These are phyloP conservation scores for Pseudopithomyces chartarum DNA, from an alignment of 2,329 filamentous ascomycete genomes.

Conservation along the genomic window DNA sequence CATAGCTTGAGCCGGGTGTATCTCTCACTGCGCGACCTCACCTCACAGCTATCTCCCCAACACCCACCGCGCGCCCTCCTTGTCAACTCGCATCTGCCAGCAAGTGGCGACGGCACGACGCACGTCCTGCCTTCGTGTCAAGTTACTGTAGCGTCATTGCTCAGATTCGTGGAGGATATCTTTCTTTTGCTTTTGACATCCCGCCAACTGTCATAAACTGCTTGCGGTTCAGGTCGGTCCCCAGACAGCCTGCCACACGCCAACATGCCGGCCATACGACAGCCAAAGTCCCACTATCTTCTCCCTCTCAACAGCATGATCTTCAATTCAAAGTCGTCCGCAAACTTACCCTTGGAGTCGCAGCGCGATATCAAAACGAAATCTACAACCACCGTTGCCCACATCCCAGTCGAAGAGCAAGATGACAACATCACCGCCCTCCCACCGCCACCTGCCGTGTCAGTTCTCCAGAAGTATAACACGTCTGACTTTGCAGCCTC, in stretches of 20 bases:
- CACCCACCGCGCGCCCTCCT: background rate
- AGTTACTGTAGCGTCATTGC: no score
- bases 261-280: background rate
- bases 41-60: background rate
- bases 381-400: background rate
- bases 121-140: no score
- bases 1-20: background rate
- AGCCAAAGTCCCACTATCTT: constrained; percentile 7
- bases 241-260: background rate
- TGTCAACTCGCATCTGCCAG: background rate
- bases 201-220: no score
- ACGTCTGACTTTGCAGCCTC: background rate
- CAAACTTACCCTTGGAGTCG: constrained; percentile 2
- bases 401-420: background rate
- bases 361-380: constrained; percentile 5
- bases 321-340: constrained; percentile 8
- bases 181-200: background rate
- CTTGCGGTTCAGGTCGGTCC: background rate
- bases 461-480: background rate
- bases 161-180: no score
- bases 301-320: constrained; percentile 14
- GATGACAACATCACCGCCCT: constrained; percentile 21
- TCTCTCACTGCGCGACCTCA: background rate
- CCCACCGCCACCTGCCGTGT: background rate
- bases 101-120: no score